Evolutionary conservation across 345 rosid species (phyloP).

Genomic region (Lagerstroemia speciosa): DNA sequence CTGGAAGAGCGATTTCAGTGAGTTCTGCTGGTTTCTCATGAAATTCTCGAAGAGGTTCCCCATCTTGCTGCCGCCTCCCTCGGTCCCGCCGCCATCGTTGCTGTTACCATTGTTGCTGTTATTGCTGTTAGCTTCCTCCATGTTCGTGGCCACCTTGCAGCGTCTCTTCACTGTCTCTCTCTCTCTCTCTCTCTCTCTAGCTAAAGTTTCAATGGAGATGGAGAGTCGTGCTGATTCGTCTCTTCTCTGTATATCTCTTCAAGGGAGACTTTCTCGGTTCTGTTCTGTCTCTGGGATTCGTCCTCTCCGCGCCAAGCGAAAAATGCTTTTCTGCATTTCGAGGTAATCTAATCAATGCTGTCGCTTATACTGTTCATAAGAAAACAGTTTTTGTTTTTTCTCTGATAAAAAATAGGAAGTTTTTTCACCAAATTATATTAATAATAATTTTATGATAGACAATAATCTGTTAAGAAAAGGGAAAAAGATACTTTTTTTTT

Average conservation of each 20-base stretch:
- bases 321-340: not conserved
- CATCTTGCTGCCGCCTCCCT: conserved; percentile 16
- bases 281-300: not conserved
- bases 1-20: conserved; percentile 60
- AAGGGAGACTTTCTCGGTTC: not conserved
- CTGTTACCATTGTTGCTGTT: not conserved
- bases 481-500: too few species aligned
- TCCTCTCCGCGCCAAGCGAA: conserved; percentile 4
- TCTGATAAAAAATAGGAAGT: too few species aligned
- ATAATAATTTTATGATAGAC: too few species aligned
- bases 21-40: conserved; percentile 44
- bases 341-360: conserved; percentile 1
- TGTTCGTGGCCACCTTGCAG: not conserved
- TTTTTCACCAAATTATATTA: too few species aligned
- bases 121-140: not conserved
- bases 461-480: too few species aligned
- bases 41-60: conserved; percentile 42
- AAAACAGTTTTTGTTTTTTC: too few species aligned
- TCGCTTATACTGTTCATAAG: not conserved
- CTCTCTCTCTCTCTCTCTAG: not conserved
- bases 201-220: not conserved
- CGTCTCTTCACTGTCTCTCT: not conserved
- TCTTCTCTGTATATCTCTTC: not conserved
- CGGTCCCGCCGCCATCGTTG: not conserved
- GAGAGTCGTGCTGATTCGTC: not conserved